Base-by-base conservation (phyloP, 2,329 filamentous ascomycete species). In the Coniochaeta prunicola region DNA sequence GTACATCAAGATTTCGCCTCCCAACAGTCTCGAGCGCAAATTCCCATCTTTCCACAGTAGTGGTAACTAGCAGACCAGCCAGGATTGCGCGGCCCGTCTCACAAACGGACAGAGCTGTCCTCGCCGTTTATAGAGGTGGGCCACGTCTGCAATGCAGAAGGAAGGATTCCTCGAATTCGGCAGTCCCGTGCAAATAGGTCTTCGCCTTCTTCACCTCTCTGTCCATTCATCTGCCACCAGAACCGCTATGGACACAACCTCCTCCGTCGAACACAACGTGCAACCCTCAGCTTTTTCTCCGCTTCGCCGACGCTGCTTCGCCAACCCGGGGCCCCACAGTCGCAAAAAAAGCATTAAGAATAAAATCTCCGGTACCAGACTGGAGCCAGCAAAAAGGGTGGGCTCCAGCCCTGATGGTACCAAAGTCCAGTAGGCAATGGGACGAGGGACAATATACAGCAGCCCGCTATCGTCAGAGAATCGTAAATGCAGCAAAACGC, bases 381-480 rank as follows among this genome's bases (percentile, higher is more conserved):
- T 63, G 60, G 56, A 53, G 66, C 68, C 72, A 68, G 67, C 66
- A 71, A 70, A 72, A 71, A 71, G 71, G 66, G 63, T 68, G 69
- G 68, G 67, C 66, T 59, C 40, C 58, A 57, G 66, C 64, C 68
- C 62, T 67, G 62, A 34, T 38, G 45, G 45, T 30, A 50, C 45
- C 45, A 50, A 15, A 50, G 45, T 26, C 45, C 45, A 50, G 45
- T 50, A 50, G 58, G 58, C 61, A 66, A 59, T 40, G 55, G 53
- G 42, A 58, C 53, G 56, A 34, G 38, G 28, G 57, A 42, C 53
- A 50, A 58, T 55, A 60, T 64, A 61, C 57, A 60, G 57, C 61
- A 59, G 48, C 59, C 62, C 63, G 60, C 56, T 21, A 53, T 61
- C 65, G 60, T 64, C 58, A 60, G 36, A 64, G 61, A 64, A 69